These are phyloP conservation scores for Rubroboletus satanas DNA, from an alignment of 768 basidiomycete genomes.

Conservation along the genomic window DNA sequence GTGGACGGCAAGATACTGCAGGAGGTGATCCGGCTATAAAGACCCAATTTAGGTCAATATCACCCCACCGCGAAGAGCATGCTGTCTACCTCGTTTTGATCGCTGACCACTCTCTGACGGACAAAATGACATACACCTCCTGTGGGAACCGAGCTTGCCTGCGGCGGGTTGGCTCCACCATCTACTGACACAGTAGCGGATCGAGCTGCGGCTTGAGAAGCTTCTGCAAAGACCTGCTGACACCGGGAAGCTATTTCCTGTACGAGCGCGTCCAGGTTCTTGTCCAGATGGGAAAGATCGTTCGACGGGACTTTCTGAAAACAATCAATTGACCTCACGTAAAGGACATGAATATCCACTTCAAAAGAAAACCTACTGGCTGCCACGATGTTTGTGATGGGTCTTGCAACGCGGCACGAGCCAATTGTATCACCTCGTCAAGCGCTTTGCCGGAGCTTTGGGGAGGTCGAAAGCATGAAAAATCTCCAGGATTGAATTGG, in stretches of 20 bases:
- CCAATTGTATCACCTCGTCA: constrained; percentile 43
- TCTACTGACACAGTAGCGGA: constrained; percentile 44
- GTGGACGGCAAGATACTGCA: constrained; percentile 53
- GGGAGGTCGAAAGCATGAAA: constrained; percentile 23
- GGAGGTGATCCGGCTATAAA: constrained; percentile 39
- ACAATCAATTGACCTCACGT: constrained; percentile 30
- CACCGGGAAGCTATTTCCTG: constrained; percentile 60
- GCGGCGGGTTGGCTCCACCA: constrained; percentile 30
- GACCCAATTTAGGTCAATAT: constrained; percentile 28
- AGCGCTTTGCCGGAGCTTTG: constrained; percentile 22
- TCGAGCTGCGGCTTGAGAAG: constrained; percentile 60
- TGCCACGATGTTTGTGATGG: constrained; percentile 47
- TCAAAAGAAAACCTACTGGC: constrained; percentile 42
- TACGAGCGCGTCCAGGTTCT: constrained; percentile 63
- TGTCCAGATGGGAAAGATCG: constrained; percentile 56
- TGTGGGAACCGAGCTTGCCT: constrained; percentile 31
- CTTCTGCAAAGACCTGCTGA: constrained; percentile 57
- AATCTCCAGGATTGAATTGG: constrained; percentile 32
- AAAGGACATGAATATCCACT: constrained; percentile 23
- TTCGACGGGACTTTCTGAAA: constrained; percentile 44
- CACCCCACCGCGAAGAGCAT: constrained; percentile 22
- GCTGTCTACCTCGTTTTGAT: constrained; percentile 48
- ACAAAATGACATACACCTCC: constrained; percentile 35
- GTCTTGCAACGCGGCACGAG: constrained; percentile 46
- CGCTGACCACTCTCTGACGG: constrained; percentile 51